phyloP scores from a whole-genome alignment of 2,329 filamentous ascomycete genomes.

The Hymenoscyphus fructigenus region DNA sequence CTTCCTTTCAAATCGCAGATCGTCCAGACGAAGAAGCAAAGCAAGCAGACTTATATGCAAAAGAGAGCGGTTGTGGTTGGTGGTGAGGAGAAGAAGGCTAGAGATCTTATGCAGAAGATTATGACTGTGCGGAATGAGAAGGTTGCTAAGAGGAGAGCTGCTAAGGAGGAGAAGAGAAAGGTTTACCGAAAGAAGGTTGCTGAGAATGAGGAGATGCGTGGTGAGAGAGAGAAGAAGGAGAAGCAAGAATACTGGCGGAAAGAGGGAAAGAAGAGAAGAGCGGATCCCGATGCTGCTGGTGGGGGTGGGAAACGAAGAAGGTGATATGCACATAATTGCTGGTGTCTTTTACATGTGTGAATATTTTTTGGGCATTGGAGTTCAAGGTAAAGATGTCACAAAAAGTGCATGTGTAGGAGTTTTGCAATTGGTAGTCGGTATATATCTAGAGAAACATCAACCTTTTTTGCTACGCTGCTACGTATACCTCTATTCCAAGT shows the following conservation, averaged over 20 bases:
- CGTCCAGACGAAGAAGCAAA: conserved; percentile 74
- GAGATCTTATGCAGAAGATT: conserved; percentile 89
- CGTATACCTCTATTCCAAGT: too few relatives aligned
- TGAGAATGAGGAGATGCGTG: conserved; percentile 80
- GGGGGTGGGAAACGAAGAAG: conserved; percentile 22
- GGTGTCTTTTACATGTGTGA: neutral
- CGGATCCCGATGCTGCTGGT: conserved; percentile 50
- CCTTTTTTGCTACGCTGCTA: too few relatives aligned
- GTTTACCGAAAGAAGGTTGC: conserved; percentile 81
- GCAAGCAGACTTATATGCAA: conserved; percentile 83
- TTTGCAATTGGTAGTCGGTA: neutral
- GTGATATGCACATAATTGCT: neutral
- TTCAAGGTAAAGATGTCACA: neutral
- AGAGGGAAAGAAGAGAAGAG: conserved; percentile 79
- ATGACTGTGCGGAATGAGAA: conserved; percentile 90
- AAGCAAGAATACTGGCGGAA: conserved; percentile 88
- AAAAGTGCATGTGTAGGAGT: neutral
- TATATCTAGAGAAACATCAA: too few relatives aligned
- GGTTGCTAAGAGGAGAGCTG: conserved; percentile 74
- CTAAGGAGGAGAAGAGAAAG: conserved; percentile 84
- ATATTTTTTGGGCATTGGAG: neutral
- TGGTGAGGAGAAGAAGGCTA: conserved; percentile 84
- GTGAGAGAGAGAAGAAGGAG: conserved; percentile 84
- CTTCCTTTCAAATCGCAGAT: conserved; percentile 94
- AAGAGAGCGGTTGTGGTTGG: conserved; percentile 88